These are phyloP conservation scores for Pyrus hybrid DNA, from an alignment of 331 rosid genomes.

Conservation along the genomic window DNA sequence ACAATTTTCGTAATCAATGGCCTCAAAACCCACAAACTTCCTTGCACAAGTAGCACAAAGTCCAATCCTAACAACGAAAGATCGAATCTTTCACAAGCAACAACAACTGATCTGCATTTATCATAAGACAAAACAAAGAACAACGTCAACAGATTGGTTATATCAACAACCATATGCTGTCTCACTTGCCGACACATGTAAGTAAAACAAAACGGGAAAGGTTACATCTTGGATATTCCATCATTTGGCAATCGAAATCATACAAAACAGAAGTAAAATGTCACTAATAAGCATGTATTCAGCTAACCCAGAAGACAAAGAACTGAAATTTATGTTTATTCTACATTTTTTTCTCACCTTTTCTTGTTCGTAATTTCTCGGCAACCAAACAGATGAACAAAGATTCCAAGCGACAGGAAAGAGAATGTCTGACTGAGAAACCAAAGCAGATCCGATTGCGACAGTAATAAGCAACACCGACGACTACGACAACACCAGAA, in stretches of 20 bases:
- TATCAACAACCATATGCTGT: not conserved
- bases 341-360: constrained; percentile 11
- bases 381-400: constrained; percentile 28
- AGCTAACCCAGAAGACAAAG: constrained; percentile 2
- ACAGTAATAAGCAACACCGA: not conserved
- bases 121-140: not conserved
- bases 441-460: constrained; percentile 3
- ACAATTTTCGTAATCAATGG: too few relatives aligned
- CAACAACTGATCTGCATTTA: constrained; percentile 40
- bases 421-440: not conserved
- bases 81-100: not conserved
- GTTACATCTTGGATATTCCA: not conserved
- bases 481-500: too few relatives aligned
- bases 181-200: not conserved
- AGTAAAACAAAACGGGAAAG: not conserved
- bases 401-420: constrained; percentile 42
- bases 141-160: not conserved
- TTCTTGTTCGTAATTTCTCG: constrained; percentile 4
- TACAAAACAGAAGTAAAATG: not conserved
- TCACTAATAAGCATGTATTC: not conserved
- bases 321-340: not conserved
- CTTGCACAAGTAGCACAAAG: not conserved
- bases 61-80: not conserved
- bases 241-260: not conserved
- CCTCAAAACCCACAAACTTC: not conserved